Base-by-base conservation (phyloP, 768 basidiomycete species). In the Lactifluus piperatus region DNA sequence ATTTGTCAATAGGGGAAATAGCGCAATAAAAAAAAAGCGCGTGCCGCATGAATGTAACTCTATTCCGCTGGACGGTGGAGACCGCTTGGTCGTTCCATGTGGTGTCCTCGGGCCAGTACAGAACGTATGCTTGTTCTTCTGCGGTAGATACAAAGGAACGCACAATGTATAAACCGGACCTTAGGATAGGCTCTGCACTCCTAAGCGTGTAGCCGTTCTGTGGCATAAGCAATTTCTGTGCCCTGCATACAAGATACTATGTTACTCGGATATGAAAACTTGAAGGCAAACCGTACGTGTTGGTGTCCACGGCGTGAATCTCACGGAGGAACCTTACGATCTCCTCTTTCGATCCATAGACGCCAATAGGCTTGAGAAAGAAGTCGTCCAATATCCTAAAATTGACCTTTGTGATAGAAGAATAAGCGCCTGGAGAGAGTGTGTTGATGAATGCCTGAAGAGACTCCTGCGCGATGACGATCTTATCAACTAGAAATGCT, bases 1-100 rank as follows among this genome's bases (percentile, higher is more conserved):
- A n/a, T n/a, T 29, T 26, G 4, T 61, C 43, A 52, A 46, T 26
- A 16, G 29, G 18, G 36, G 6, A 18, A 2, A 26, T 2, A 37
- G 5, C 16, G 5, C 6, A 14, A 43, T 14, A 4, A 22, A 9
- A 49, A 26, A 2, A n/a, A 27, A 5, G 43, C 20, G 9, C 20
- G 32, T 13, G 80, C 83, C 83, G 70, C 80, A 84, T 83, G 64
- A 85, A 85, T 0, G 81, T 81, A 2, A 78, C 71, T 4, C 83
- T 74, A 68, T 82, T 85, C 10, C 78, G 73, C 26, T 73, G 66
- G 49, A 80, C 74, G 3, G 79, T 69, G 0, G 74, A 70, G 8
- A 69, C 44, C 0, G 79, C 76, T 16, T 72, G 67, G 66, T 83
- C 81, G 49, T 78, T 68, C 83, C 83, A 85, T 0, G 83, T 83